These are phyloP conservation scores for Kwoniella heveanensis DNA, from an alignment of 768 basidiomycete genomes.

Conservation along the genomic window DNA sequence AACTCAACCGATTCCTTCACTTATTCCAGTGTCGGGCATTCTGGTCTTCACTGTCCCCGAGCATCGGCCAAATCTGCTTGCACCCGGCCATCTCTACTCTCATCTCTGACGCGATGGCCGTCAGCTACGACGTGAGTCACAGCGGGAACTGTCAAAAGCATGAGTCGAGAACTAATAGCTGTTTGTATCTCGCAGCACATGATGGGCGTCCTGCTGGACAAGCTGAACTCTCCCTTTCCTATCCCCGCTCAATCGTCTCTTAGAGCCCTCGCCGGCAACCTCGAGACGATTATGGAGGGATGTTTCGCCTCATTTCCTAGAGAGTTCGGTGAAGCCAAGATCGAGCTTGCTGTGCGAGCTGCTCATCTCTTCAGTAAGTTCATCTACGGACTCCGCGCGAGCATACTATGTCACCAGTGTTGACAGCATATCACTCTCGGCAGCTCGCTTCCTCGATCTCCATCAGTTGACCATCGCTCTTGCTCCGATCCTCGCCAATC, in stretches of 20 bases:
- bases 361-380: slow-evolving; percentile 42
- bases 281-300: slow-evolving; percentile 31
- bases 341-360: slow-evolving; percentile 33
- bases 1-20: background rate
- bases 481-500: slow-evolving; percentile 31
- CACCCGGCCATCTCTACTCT: slow-evolving; percentile 83
- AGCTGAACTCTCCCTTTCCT: slow-evolving; percentile 10
- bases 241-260: slow-evolving; percentile 11
- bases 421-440: too few relatives aligned
- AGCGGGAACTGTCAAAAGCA: too few relatives aligned
- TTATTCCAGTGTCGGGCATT: slow-evolving; percentile 66
- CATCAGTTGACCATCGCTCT: slow-evolving; percentile 37
- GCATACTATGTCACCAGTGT: too few relatives aligned
- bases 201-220: slow-evolving; percentile 23
- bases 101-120: slow-evolving; percentile 86
- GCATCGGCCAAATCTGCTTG: slow-evolving; percentile 83
- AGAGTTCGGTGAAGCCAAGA: slow-evolving; percentile 31
- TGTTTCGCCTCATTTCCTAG: slow-evolving; percentile 15
- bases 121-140: slow-evolving; percentile 81
- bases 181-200: too few relatives aligned
- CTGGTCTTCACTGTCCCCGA: slow-evolving; percentile 73
- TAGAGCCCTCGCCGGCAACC: slow-evolving; percentile 22
- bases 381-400: too few relatives aligned
- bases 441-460: slow-evolving; percentile 40
- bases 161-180: too few relatives aligned